These are phyloP conservation scores for Schoenoplectus tabernaemontani DNA, from an alignment of 202 grass and related monocot species.

Conservation along the genomic window DNA sequence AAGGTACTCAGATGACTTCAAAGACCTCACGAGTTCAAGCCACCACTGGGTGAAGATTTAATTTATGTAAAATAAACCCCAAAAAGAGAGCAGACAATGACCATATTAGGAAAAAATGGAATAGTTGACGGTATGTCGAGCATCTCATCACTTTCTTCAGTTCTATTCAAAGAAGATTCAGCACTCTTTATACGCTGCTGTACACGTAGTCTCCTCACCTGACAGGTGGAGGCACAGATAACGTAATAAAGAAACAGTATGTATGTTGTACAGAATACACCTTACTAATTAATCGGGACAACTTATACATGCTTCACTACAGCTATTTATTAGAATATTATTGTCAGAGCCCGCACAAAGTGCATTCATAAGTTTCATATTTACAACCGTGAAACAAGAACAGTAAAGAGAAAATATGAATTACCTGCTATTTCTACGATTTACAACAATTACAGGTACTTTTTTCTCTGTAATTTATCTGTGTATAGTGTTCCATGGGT, in stretches of 20 bases:
- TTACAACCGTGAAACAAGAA: not conserved
- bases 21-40: not conserved
- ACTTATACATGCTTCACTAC: not conserved
- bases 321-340: not conserved
- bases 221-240: conserved; percentile 4
- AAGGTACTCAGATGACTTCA: not conserved
- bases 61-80: not conserved
- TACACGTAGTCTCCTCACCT: conserved; percentile 83
- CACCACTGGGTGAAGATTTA: not conserved
- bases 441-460: not conserved
- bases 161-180: conserved; percentile 42
- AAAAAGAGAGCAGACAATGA: conserved; percentile 25
- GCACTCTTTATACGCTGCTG: conserved; percentile 64
- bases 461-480: not conserved
- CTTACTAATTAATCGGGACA: not conserved
- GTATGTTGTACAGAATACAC: not conserved
- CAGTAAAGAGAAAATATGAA: not conserved
- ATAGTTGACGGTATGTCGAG: conserved; percentile 88
- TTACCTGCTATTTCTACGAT: not conserved
- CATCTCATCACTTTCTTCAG: conserved; percentile 80
- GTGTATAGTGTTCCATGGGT: not conserved
- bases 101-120: conserved; percentile 82
- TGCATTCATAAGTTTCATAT: not conserved
- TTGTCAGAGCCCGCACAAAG: not conserved
- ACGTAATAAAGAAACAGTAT: not conserved